These are phyloP conservation scores for Colletotrichum chrysophilum DNA, from an alignment of 2,329 filamentous ascomycete species.

Conservation along the genomic window DNA sequence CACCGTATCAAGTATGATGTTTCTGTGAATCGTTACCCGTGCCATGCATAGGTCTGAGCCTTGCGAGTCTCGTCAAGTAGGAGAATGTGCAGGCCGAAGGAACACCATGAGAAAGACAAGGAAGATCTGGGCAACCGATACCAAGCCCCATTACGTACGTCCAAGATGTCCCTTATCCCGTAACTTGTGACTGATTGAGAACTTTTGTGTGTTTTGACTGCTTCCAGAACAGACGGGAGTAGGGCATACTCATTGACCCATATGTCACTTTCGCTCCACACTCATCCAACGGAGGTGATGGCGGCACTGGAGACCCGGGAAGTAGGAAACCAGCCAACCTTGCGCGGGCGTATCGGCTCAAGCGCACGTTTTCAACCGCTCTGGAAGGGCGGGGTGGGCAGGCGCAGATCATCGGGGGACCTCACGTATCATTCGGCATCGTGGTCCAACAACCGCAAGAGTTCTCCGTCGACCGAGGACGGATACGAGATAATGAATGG, in stretches of 20 bases:
- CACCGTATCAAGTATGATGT: not conserved
- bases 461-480: not conserved
- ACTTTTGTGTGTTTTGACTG: not conserved
- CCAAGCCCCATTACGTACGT: not conserved
- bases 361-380: not conserved
- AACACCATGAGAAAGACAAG: not conserved
- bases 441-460: not conserved
- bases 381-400: not conserved
- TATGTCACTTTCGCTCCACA: not conserved
- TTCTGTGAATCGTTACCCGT: not conserved
- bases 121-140: not conserved
- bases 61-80: not conserved
- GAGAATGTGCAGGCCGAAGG: not conserved
- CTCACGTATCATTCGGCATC: not conserved
- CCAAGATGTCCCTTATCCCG: not conserved
- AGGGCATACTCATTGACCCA: not conserved
- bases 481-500: not conserved
- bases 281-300: not conserved
- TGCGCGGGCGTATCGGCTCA: not conserved
- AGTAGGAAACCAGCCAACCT: not conserved
- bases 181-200: not conserved
- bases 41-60: not conserved
- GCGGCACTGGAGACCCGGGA: not conserved
- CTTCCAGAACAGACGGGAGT: not conserved
- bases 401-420: not conserved